Evolutionary conservation across 257 asterid species (phyloP), one percentile per base, ranked within the genome.

Genomic region (Pogostemon cablin): DNA sequence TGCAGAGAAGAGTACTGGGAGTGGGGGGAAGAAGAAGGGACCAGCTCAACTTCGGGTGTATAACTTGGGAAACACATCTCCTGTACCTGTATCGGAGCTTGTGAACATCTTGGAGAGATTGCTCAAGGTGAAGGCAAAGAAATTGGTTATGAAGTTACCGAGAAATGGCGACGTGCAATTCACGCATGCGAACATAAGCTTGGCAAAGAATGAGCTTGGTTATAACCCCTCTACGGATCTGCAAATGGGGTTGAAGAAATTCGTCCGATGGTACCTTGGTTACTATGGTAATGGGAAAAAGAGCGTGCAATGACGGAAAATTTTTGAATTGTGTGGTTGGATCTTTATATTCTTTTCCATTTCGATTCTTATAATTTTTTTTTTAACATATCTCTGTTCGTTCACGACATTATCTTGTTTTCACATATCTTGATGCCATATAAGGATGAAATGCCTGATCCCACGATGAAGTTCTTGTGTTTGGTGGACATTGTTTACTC

Each of bases 11-110:
- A 93, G 97, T 71, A 93, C 98, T 1, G 98, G 97, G 64, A 90
- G 92, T 57, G 97, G 98, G 5, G 98, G 98, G 15, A 93, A 90
- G 92, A 93, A 93, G 84, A 90, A 84, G 77, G 96, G 92, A 7
- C 86, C 96, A 0, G 98, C 98, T 69, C 97, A 93, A 46, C 72
- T 93, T 69, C 75, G 98, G 48, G 96, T 93, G 56, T 93, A 44
- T 79, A 93, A 93, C 83, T 72, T 93, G 81, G 98, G 98, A 25
- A 93, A 93, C 72, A 93, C 98, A 2, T 93, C 97, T 3, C 98
- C 97, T 2, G 98, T 93, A 46, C 96, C 98, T 0, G 98, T 93
- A 17, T 79, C 96, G 5, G 88, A 93, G 80, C 98, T 93, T 68
- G 98, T 93, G 15, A 83, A 89, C 83, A 93, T 93, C 75, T 80